phyloP scores from a whole-genome alignment of 345 rosid species.

The Geranium brycei region DNA sequence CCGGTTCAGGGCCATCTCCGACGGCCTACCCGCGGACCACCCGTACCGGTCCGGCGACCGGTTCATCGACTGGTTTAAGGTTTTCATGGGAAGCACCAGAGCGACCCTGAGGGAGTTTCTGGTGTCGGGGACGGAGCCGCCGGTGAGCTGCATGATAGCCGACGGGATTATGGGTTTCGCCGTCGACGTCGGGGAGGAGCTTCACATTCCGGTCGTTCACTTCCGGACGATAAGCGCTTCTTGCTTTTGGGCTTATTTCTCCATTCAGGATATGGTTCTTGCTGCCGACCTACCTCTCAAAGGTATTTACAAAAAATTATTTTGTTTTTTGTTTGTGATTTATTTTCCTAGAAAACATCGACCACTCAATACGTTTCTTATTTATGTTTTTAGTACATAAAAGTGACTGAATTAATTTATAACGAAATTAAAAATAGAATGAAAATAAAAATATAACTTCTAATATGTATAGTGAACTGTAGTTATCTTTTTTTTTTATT shows the following conservation, averaged over 20 bases:
- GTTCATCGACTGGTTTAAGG: constrained; percentile 11
- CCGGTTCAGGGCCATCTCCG: constrained; percentile 20
- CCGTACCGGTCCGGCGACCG: constrained; percentile 6
- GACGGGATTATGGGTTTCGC: constrained; percentile 26
- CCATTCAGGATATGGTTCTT: constrained; percentile 19
- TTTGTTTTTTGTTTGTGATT: not conserved
- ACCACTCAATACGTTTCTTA: too few relatives aligned
- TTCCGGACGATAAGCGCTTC: constrained; percentile 27
- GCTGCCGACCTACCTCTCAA: constrained; percentile 31
- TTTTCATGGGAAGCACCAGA: constrained; percentile 6
- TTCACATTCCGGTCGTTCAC: constrained; percentile 18
- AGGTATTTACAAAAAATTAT: constrained; percentile 10
- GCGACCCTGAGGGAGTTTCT: constrained; percentile 15
- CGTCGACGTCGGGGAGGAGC: constrained; percentile 20
- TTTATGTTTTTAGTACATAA: too few relatives aligned
- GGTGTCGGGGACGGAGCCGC: constrained; percentile 3
- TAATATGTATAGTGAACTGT: too few relatives aligned
- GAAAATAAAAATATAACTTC: too few relatives aligned
- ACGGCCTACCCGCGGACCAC: constrained; percentile 22
- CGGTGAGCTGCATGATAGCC: constrained; percentile 21
- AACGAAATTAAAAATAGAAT: too few relatives aligned
- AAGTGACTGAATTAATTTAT: too few relatives aligned
- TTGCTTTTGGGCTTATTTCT: constrained; percentile 21
- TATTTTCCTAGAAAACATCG: not conserved
- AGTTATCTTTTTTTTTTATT: too few relatives aligned